Conservation (phyloP, 257 asterid species). For the Nicotiana paniculata region DNA sequence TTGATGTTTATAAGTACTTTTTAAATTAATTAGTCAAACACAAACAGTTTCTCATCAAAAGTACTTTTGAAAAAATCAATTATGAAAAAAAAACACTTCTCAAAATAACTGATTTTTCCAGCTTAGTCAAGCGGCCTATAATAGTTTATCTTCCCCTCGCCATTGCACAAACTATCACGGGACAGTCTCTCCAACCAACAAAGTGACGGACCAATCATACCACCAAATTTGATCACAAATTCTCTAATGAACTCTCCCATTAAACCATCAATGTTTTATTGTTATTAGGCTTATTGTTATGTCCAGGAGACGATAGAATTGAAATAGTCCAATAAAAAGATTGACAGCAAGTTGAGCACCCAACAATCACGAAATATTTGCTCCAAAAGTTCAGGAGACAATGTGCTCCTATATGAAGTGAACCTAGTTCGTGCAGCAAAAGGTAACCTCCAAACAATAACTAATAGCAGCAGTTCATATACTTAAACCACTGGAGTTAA, state of each 20-base stretch:
- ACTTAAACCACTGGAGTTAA: constrained; percentile 57
- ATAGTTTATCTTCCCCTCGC: background rate
- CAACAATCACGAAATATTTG: background rate
- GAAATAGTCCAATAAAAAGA: background rate
- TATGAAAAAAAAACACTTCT: too few relatives aligned
- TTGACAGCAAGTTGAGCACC: background rate
- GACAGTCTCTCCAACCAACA: background rate
- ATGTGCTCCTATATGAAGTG: background rate
- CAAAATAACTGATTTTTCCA: too few relatives aligned
- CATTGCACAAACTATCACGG: background rate
- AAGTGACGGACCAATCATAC: background rate
- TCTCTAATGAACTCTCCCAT: background rate
- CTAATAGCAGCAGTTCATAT: background rate
- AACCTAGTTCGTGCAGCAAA: background rate
- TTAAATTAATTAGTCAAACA: too few relatives aligned
- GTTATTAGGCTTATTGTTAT: background rate
- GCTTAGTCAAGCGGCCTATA: too few relatives aligned
- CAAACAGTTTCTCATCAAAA: too few relatives aligned
- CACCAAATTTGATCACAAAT: background rate
- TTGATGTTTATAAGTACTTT: too few relatives aligned
- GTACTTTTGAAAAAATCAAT: too few relatives aligned
- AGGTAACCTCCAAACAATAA: background rate
- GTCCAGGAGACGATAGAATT: background rate
- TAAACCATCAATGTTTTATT: background rate
- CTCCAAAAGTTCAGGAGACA: background rate